Evolutionary conservation across 2,329 filamentous ascomycete species (phyloP), one percentile per base, ranked within the genome.

Genomic region (Hypoxylon sp.): DNA sequence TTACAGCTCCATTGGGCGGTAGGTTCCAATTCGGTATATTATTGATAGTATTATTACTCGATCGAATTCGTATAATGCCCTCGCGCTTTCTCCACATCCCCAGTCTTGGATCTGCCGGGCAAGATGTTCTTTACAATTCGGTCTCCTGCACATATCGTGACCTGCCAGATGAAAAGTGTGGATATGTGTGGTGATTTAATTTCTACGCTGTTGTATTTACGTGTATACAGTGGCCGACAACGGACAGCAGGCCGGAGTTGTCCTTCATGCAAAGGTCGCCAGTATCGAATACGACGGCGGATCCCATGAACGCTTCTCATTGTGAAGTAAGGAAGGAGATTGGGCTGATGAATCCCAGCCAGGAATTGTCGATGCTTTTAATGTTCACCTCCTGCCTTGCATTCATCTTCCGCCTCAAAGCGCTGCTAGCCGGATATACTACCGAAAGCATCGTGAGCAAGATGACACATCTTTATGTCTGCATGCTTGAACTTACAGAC

Each of bases 351-450:
- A 29, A 35, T 11, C 35, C 63, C 29, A 61, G 35, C 42, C 50
- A 39, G 51, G 52, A 24, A 70, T 61, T 53, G 27, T 57, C 44
- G 24, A 57, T 63, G 29, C 32, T 66, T 37, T 46, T 44, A 15
- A 65, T 46, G n/a, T 47, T 52, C 35, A 67, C 63, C 37, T 62
- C 64, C 17, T 31, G 35, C 13, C 52, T 60, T n/a, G 54, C 61
- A 7, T 68, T 68, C 44, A 70, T 66, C 42, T 60, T 54, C 42
- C 62, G 50, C 15, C 47, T 54, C 35, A 71, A 50, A 27, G 62
- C 51, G 24, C 54, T 47, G 46, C 47, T 68, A 27, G 58, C 52
- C 44, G 55, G 47, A n/a, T 62, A 68, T 64, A 58, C 51, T 68
- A 50, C 47, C 39, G 35, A 53, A 21, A 52, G 10, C 15, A 15